These are phyloP conservation scores for Colletotrichum chlorophyti DNA, from an alignment of 2,329 filamentous ascomycete genomes.

Conservation along the genomic window DNA sequence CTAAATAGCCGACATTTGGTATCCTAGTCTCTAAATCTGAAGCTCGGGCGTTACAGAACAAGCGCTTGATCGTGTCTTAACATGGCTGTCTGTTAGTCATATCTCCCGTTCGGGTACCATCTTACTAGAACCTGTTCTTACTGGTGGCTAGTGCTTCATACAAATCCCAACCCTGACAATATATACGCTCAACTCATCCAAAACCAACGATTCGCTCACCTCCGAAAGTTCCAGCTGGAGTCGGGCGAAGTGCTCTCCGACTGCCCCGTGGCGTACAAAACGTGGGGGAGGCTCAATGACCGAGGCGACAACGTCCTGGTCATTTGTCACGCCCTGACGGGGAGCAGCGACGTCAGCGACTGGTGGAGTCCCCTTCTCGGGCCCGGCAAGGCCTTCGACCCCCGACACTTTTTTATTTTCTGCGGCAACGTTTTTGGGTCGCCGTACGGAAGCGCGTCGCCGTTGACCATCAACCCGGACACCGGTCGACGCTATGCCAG, in stretches of 20 bases:
- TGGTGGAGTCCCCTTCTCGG: constrained; percentile 89
- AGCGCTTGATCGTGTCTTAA: no score
- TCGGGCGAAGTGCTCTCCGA: constrained; percentile 85
- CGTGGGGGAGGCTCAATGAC: constrained; percentile 64
- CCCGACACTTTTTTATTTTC: constrained; percentile 83
- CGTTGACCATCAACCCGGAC: constrained; percentile 38
- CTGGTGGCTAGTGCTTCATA: constrained; percentile 4
- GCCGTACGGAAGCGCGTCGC: constrained; percentile 83
- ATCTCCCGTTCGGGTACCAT: not conserved
- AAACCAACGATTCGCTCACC: constrained; percentile 83
- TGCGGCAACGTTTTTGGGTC: constrained; percentile 87
- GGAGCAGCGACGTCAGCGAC: constrained; percentile 83
- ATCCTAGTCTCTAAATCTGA: no score
- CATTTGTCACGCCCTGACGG: constrained; percentile 84
- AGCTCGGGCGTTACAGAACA: no score
- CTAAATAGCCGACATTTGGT: no score
- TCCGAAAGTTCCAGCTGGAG: constrained; percentile 90
- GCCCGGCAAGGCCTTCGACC: constrained; percentile 79
- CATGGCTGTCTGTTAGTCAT: constrained; percentile 2
- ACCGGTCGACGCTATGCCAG: constrained; percentile 32
- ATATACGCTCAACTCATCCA: constrained; percentile 86
- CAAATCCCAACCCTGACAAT: constrained; percentile 71
- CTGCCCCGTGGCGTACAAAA: constrained; percentile 73
- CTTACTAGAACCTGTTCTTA: not conserved
- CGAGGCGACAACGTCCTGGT: constrained; percentile 72